phyloP scores from a whole-genome alignment of 768 basidiomycete species.

The Rossbeevera mucosa region DNA sequence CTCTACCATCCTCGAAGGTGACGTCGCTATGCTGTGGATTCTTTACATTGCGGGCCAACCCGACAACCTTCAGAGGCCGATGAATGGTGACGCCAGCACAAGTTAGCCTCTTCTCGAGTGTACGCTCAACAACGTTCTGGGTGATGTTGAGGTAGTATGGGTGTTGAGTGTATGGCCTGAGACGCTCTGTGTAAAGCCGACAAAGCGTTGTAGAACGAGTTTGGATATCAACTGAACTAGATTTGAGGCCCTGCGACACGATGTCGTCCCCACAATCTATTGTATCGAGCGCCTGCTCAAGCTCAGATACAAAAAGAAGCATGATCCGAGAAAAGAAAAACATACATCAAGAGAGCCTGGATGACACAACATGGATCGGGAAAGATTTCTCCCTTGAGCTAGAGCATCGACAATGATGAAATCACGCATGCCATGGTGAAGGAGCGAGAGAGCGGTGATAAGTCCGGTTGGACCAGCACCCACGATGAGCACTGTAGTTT shows the following conservation, averaged over 20 bases:
- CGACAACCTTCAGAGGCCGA: slow-evolving; percentile 38
- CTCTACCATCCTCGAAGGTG: slow-evolving; percentile 43
- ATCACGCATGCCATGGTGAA: slow-evolving; percentile 37
- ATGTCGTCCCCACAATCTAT: slow-evolving; percentile 40
- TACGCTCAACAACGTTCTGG: slow-evolving; percentile 42
- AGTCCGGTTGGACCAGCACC: slow-evolving; percentile 50
- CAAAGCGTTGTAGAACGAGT: slow-evolving; percentile 30
- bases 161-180: slow-evolving; percentile 39
- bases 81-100: slow-evolving; percentile 31
- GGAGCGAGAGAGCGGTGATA: slow-evolving; percentile 41
- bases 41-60: slow-evolving; percentile 28
- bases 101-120: slow-evolving; percentile 34
- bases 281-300: slow-evolving; percentile 41
- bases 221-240: slow-evolving; percentile 22
- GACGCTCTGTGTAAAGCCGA: slow-evolving; percentile 28
- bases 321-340: slow-evolving; percentile 1
- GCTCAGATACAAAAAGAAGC: slow-evolving; percentile 21
- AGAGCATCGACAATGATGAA: slow-evolving; percentile 42
- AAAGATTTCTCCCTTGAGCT: slow-evolving; percentile 30
- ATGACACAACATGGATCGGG: slow-evolving; percentile 45
- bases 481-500: slow-evolving; percentile 44
- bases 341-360: slow-evolving; percentile 51
- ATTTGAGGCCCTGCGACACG: slow-evolving; percentile 35
- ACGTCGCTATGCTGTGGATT: slow-evolving; percentile 35
- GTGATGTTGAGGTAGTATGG: slow-evolving; percentile 42